These are phyloP conservation scores for Xylariaceae sp. DNA, from an alignment of 2,329 filamentous ascomycete species.

Conservation along the genomic window DNA sequence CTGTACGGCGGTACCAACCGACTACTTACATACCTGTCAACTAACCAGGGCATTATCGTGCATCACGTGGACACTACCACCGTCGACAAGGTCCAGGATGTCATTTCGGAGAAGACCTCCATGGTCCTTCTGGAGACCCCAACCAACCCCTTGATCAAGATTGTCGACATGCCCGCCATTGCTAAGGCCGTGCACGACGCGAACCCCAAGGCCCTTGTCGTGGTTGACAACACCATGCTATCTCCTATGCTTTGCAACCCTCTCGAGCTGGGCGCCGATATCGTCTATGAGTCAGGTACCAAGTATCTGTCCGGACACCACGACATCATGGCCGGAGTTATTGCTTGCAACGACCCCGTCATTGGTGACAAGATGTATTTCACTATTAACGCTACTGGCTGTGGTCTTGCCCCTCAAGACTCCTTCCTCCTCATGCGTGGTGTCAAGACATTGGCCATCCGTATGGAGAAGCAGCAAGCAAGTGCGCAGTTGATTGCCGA, in stretches of 20 bases:
- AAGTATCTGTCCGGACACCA: conserved; percentile 98
- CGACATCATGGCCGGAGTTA: conserved; percentile 97
- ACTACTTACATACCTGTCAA: conserved; percentile 83
- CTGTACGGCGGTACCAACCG: conserved; percentile 94
- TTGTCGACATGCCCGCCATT: conserved; percentile 84
- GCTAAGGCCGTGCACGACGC: conserved; percentile 68
- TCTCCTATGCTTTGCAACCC: conserved; percentile 92
- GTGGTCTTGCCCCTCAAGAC: conserved; percentile 90
- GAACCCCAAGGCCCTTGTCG: conserved; percentile 74
- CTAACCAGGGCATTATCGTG: conserved; percentile 85
- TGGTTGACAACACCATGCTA: conserved; percentile 98
- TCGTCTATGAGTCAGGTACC: conserved; percentile 95
- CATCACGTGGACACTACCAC: conserved; percentile 94
- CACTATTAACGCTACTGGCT: conserved; percentile 94
- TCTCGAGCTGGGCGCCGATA: conserved; percentile 87
- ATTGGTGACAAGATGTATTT: conserved; percentile 91
- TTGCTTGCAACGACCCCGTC: conserved; percentile 77
- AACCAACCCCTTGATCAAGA: conserved; percentile 97
- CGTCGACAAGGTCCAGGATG: conserved; percentile 61
- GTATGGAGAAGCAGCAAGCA: conserved; percentile 96
- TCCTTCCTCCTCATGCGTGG: conserved; percentile 93
- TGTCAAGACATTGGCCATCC: conserved; percentile 92
- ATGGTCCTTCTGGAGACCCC: conserved; percentile 97
- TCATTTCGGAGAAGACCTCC: conserved; percentile 73
- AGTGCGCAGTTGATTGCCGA: conserved; percentile 88